These are phyloP conservation scores for Trapa incisa DNA, from an alignment of 345 rosid species.

Conservation along the genomic window DNA sequence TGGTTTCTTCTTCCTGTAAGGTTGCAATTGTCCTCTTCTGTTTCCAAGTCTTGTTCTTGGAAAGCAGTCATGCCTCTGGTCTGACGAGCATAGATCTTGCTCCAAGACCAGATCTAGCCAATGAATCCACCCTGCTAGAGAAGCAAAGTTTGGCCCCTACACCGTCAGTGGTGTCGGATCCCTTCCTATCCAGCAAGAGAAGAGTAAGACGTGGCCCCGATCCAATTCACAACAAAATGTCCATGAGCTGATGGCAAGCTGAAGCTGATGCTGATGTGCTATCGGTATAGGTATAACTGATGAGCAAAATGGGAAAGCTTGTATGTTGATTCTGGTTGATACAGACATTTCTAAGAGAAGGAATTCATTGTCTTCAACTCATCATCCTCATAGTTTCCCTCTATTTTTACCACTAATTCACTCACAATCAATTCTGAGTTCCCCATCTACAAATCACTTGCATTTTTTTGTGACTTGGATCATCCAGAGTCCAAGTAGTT, in stretches of 20 bases:
- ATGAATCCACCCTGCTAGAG: conserved; percentile 16
- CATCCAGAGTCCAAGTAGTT: too few relatives aligned
- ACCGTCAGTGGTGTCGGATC: conserved; percentile 42
- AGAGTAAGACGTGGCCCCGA: conserved; percentile 61
- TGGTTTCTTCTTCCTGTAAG: conserved; percentile 26
- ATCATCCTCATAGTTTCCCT: neutral
- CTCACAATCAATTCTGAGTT: neutral
- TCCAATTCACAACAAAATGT: conserved; percentile 65
- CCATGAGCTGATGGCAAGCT: neutral
- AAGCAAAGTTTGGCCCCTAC: conserved; percentile 30
- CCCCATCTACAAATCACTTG: conserved; percentile 1
- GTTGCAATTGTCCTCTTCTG: conserved; percentile 29
- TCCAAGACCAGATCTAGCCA: conserved; percentile 29
- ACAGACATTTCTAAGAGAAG: neutral
- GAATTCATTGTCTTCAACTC: neutral
- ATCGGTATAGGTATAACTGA: neutral
- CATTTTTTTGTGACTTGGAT: neutral
- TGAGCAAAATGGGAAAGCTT: neutral
- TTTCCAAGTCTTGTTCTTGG: conserved; percentile 20
- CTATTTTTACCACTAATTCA: neutral
- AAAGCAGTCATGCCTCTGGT: conserved; percentile 25
- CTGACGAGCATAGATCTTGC: conserved; percentile 26
- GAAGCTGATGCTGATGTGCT: neutral
- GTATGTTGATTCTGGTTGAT: neutral
- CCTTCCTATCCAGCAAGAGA: conserved; percentile 53